Conservation (phyloP, 176 grass and related monocot species). For the Thalia dealbata region DNA sequence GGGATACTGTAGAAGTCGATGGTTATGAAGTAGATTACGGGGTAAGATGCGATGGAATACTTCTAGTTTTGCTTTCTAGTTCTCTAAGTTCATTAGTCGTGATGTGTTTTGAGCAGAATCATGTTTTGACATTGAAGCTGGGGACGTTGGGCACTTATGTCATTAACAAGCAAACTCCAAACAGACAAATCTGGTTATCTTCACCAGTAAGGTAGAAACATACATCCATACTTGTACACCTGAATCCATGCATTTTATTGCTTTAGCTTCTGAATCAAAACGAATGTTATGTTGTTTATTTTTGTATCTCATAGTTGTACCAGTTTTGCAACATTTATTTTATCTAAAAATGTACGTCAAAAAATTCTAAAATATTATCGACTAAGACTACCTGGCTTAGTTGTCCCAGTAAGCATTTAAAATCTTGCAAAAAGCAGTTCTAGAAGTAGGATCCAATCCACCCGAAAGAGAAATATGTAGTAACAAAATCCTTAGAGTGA, state of each 20-base stretch:
- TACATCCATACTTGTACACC: not conserved
- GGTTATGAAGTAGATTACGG: conserved; percentile 85
- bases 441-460: too few relatives aligned
- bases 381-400: too few relatives aligned
- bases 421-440: too few relatives aligned
- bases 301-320: not conserved
- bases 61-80: not conserved
- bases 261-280: not conserved
- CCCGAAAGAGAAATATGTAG: too few relatives aligned
- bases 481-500: too few relatives aligned
- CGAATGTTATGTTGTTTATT: not conserved
- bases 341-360: too few relatives aligned
- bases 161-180: conserved; percentile 94
- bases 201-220: conserved; percentile 71
- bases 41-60: conserved; percentile 35
- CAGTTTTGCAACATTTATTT: not conserved
- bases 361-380: too few relatives aligned
- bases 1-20: conserved; percentile 59
- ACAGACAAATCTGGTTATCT: conserved; percentile 88
- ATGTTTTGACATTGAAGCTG: conserved; percentile 79
- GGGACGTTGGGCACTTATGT: conserved; percentile 67
- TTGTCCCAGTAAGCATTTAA: too few relatives aligned
- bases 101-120: conserved; percentile 46
- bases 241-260: not conserved
- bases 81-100: conserved; percentile 9